These are phyloP conservation scores for Vachellia pachyceras DNA, from an alignment of 306 rosid genomes.

Conservation along the genomic window DNA sequence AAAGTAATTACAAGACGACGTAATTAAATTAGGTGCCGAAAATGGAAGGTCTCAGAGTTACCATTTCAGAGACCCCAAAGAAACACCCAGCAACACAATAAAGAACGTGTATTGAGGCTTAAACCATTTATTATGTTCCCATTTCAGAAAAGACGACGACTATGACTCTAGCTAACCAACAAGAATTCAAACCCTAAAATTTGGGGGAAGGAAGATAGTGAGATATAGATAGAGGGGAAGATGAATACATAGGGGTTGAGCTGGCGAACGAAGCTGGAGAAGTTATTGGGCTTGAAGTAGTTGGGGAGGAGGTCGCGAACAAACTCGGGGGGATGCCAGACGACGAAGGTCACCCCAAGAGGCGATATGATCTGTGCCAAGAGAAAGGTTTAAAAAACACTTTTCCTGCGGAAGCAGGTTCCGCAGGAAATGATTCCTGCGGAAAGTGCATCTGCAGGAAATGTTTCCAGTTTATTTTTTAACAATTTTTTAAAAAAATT, in stretches of 20 bases:
- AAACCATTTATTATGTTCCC: slow-evolving; percentile 11
- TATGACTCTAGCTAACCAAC: no score
- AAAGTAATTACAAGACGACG: not conserved
- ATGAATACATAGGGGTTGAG: no score
- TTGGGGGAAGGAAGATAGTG: no score
- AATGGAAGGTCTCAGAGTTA: not conserved
- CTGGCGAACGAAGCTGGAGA: slow-evolving; percentile 66
- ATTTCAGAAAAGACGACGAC: not conserved
- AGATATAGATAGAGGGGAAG: no score
- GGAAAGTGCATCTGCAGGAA: no score
- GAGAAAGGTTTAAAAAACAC: no score
- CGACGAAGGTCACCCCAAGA: slow-evolving; percentile 90
- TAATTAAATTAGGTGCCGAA: not conserved
- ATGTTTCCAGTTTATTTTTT: no score
- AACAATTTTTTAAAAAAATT: no score
- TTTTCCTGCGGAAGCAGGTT: no score
- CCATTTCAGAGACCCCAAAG: not conserved
- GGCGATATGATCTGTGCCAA: slow-evolving; percentile 76
- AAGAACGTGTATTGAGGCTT: not conserved
- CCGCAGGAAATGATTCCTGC: no score
- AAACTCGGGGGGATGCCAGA: slow-evolving; percentile 84
- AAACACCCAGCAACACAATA: slow-evolving; percentile 8
- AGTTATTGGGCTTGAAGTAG: slow-evolving; percentile 37
- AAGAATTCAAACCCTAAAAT: no score
- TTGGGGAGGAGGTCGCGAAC: slow-evolving; percentile 77